These are phyloP conservation scores for Croton setiger DNA, from an alignment of 441 rosid genomes.

Conservation along the genomic window DNA sequence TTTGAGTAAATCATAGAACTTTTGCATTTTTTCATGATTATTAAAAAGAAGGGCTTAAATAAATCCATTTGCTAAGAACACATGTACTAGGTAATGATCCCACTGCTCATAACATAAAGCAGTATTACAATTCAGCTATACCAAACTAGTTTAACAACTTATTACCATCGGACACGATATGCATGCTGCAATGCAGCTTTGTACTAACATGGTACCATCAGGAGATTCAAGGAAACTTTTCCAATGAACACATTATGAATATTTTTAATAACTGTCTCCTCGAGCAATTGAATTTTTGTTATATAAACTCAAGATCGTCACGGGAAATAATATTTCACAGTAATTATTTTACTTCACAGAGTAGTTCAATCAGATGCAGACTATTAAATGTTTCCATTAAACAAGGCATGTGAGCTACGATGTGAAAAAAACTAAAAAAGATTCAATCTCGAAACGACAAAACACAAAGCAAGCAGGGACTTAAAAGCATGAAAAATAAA, in stretches of 20 bases:
- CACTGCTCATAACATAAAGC: not conserved
- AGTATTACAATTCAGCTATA: not conserved
- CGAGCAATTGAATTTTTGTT: not conserved
- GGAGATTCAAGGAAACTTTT: not conserved
- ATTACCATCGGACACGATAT: not conserved
- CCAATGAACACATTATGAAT: not conserved
- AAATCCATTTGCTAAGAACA: not conserved
- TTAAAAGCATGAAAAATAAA: not conserved
- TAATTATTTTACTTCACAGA: not conserved
- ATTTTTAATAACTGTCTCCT: not conserved
- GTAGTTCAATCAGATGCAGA: not conserved
- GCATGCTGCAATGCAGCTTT: not conserved
- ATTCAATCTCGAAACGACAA: not conserved
- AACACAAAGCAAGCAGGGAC: not conserved
- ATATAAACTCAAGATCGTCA: not conserved
- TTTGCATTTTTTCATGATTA: not conserved
- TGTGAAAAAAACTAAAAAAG: slow-evolving; percentile 9
- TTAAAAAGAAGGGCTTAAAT: not conserved
- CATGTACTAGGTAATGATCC: not conserved
- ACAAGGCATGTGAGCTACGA: not conserved
- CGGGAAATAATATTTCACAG: not conserved
- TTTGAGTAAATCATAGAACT: not conserved
- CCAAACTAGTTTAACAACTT: not conserved
- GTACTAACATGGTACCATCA: not conserved
- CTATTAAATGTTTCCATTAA: not conserved